Conservation (phyloP, 495 filamentous ascomycete genomes). For the Aspergillus nanangensis region DNA sequence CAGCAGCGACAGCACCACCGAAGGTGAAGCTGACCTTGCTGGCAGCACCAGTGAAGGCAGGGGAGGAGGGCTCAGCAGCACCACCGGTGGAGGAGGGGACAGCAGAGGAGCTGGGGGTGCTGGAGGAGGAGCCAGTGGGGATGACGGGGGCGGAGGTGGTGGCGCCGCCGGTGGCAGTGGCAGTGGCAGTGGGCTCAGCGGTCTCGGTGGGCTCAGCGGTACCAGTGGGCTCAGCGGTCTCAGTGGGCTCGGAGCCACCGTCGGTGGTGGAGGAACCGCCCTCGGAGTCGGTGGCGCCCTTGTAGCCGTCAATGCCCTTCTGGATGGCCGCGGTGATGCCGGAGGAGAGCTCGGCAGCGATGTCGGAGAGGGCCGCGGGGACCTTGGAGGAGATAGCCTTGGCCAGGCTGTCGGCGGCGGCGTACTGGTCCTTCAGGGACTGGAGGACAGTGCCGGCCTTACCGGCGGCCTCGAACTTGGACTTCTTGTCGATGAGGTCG, state of each 20-base stretch:
- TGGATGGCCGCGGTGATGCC: conserved; percentile 31
- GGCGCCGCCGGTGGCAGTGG: conserved; percentile 4
- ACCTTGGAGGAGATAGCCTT: conserved; percentile 29
- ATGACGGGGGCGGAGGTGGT: conserved; percentile 4
- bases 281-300: conserved; percentile 7
- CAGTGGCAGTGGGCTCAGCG: conserved; percentile 1
- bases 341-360: conserved; percentile 23
- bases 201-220: conserved; percentile 10
- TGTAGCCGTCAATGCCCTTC: conserved; percentile 22
- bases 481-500: conserved; percentile 31
- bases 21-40: conserved; percentile 19
- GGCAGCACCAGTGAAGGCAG: conserved; percentile 27
- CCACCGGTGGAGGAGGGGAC: conserved; percentile 8
- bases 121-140: conserved; percentile 2
- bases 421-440: conserved; percentile 23
- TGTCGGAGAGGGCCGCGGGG: conserved; percentile 17
- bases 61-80: conserved; percentile 7
- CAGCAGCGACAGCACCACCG: conserved; percentile 25
- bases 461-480: conserved; percentile 25
- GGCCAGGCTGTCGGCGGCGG: conserved; percentile 28
- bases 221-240: conserved; percentile 1
- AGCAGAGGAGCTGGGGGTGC: conserved; percentile 9
- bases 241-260: conserved; percentile 8
- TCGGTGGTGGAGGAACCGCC: conserved; percentile 7
- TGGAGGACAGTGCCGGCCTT: conserved; percentile 21